A percentile compares a stretch with the other conserved stretches of the same genome.
Conservation (phyloP, 164 flowering plant species). For the Chloranthus sessilifolius region DNA sequence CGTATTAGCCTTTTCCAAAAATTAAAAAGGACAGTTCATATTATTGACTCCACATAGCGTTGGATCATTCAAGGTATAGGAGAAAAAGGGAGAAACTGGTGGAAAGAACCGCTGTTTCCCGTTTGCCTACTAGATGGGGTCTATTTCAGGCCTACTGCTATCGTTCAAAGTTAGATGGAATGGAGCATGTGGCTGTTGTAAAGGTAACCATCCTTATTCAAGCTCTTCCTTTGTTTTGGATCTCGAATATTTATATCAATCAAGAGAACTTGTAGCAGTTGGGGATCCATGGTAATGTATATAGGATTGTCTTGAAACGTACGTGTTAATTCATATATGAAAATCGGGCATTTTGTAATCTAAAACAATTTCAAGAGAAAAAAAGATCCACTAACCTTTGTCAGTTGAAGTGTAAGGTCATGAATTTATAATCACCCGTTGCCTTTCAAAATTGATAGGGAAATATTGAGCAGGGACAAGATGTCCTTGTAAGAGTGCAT, state of each 20-base stretch:
- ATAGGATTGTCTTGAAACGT: no score
- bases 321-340: no score
- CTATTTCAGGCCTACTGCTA: slow-evolving; percentile 64
- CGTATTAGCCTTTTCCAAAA: no score
- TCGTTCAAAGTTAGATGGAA: slow-evolving; percentile 71
- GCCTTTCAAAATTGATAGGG: slow-evolving; percentile 38
- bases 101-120: slow-evolving; percentile 62
- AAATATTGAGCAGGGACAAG: slow-evolving; percentile 68
- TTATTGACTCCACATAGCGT: no score
- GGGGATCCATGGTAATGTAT: no score
- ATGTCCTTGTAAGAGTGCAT: slow-evolving; percentile 83
- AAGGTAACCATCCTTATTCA: slow-evolving; percentile 39
- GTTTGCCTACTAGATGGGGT: slow-evolving; percentile 86
- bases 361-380: no score
- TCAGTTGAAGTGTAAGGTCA: neutral
- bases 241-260: no score
- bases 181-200: slow-evolving; percentile 70
- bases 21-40: no score
- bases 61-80: no score
- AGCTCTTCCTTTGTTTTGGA: neutral
- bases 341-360: no score
- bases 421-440: neutral
- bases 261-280: no score
- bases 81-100: slow-evolving; percentile 85
- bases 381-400: neutral